Evolutionary conservation across 768 basidiomycete species (phyloP).

Genomic region (Mycena kentingensis): DNA sequence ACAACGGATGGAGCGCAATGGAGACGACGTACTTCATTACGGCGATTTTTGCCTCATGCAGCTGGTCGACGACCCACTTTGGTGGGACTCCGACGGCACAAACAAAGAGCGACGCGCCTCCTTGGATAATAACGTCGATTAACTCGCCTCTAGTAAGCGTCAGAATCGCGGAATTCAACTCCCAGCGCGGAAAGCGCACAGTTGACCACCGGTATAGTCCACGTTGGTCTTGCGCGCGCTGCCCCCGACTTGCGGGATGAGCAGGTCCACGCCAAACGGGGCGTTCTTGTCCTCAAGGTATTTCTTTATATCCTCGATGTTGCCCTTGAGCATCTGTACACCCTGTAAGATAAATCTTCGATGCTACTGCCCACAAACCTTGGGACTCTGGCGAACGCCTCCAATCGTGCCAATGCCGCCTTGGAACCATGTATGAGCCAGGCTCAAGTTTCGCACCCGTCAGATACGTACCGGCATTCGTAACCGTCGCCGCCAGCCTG

Average conservation of each 20-base stretch:
- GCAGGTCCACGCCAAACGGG: conserved; percentile 81
- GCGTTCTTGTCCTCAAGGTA: conserved; percentile 74
- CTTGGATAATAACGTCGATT: conserved; percentile 75
- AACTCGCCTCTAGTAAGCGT: conserved; percentile 48
- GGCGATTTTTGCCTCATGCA: conserved; percentile 75
- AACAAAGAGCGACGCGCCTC: conserved; percentile 76
- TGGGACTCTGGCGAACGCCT: conserved; percentile 73
- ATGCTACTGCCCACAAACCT: too few species aligned
- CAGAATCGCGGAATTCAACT: not conserved
- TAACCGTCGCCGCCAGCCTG: conserved; percentile 81
- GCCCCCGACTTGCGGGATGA: conserved; percentile 82
- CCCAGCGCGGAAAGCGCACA: conserved; percentile 28
- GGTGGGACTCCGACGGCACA: conserved; percentile 86
- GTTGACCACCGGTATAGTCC: conserved; percentile 80
- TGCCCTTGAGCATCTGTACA: conserved; percentile 60
- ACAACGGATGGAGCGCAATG: not conserved
- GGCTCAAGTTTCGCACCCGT: not conserved
- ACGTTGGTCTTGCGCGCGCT: conserved; percentile 83
- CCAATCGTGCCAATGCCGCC: conserved; percentile 89
- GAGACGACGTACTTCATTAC: conserved; percentile 75
- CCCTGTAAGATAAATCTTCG: too few species aligned
- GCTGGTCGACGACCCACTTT: conserved; percentile 75
- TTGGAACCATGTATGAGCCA: conserved; percentile 17
- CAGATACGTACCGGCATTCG: conserved; percentile 66
- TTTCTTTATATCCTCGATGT: conserved; percentile 73